A percentile compares a stretch with the other conserved stretches of the same genome.
Evolutionary conservation across 2,329 filamentous ascomycete genomes (phyloP).

Genomic region (Fusarium devonianum): DNA sequence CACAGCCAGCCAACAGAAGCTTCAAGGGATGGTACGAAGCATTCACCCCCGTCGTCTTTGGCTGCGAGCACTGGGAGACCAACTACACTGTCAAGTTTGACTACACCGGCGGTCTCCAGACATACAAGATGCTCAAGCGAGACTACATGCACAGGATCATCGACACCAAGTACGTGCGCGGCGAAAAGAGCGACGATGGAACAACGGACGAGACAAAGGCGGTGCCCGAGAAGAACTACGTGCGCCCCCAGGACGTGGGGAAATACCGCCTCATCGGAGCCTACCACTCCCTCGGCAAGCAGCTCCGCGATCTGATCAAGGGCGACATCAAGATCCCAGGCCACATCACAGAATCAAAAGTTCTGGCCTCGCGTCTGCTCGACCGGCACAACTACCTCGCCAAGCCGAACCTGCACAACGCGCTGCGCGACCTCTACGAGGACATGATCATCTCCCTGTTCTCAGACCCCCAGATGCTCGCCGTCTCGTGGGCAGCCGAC

Average conservation of each 20-base stretch:
- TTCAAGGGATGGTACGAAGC: constrained; percentile 21
- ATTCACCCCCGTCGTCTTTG: constrained; percentile 24
- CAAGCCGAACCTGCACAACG: constrained; percentile 11
- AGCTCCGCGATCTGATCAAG: constrained; percentile 18
- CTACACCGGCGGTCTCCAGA: constrained; percentile 26
- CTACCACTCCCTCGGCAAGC: constrained; percentile 22
- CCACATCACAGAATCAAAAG: constrained; percentile 9
- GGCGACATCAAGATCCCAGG: constrained; percentile 17
- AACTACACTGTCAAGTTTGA: constrained; percentile 29
- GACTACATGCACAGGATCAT: constrained; percentile 32
- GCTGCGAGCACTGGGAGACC: constrained; percentile 35
- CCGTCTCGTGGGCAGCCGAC: constrained; percentile 27
- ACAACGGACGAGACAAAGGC: constrained; percentile 22
- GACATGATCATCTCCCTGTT: constrained; percentile 31
- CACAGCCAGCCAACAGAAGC: neutral
- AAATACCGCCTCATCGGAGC: constrained; percentile 28
- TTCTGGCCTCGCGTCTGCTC: constrained; percentile 23
- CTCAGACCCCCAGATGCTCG: constrained; percentile 31
- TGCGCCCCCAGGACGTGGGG: constrained; percentile 1
- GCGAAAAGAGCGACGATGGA: constrained; percentile 10
- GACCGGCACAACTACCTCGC: constrained; percentile 24
- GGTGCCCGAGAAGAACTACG: constrained; percentile 22
- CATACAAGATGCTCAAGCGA: constrained; percentile 10
- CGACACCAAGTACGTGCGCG: constrained; percentile 21
- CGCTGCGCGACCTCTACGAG: constrained; percentile 21